Evolutionary conservation across 2,329 filamentous ascomycete species (phyloP), one percentile per base, ranked within the genome.

Genomic region (Phoma sp.): DNA sequence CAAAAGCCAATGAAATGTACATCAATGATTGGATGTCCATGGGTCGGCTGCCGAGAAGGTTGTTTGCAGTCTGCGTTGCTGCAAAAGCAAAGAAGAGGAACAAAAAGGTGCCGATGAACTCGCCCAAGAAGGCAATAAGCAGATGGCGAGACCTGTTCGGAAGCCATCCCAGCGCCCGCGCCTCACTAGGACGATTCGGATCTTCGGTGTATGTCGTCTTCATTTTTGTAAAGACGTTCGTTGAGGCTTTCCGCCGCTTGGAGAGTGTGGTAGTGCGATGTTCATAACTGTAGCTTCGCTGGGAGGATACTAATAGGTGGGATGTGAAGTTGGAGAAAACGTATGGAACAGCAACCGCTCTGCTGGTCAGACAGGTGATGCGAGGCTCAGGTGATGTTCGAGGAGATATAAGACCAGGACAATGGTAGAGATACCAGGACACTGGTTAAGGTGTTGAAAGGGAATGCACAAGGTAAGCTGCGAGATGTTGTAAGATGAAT

Each of bases 61-160:
- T 73, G 40, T 75, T 76, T 37, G 73, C 73, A 23, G 75, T 72
- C 37, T 74, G 69, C 2, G 73, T 75, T 24, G 64, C 75, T 10
- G 70, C 68, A 47, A 75, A 76, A 7, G 73, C 73, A 42, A 76
- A 75, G 65, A 74, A 76, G 2, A 77, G 58, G 60, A 77, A 77
- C 55, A 76, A 59, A 33, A 69, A 73, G 1, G 75, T 77, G 35
- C 75, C 75, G 4, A 75, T 65, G 39, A 75, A 71, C 39, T 77
- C 75, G 22, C 79, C 79, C 14, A 78, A 52, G 70, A 78, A 77
- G 50, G 78, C 76, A 55, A 81, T 71, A 61, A 80, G 65, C 50
- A 80, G 69, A 62, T 79, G 76, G 53, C 72, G 71, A 38, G 64
- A 44, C 49, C 64, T 66, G 60, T 80, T 79, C 4, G 79, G 77